Evolutionary conservation across 257 asterid species (phyloP).

Genomic region (Fraxinus pennsylvanica): DNA sequence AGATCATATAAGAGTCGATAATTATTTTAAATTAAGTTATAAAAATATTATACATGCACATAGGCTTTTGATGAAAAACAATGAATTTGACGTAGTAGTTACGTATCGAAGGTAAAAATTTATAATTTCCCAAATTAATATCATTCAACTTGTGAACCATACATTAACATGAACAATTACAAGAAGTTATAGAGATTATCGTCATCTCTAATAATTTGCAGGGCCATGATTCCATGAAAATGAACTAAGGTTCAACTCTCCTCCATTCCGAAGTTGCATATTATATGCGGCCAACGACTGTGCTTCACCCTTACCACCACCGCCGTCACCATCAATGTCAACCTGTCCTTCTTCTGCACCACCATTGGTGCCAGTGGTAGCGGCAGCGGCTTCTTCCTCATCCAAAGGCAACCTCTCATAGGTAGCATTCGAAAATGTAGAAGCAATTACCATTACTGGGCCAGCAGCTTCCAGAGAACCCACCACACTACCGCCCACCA

Average conservation of each 20-base stretch:
- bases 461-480: constrained; percentile 22
- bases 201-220: background rate
- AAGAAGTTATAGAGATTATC: background rate
- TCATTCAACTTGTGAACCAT: background rate
- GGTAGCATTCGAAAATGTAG: constrained; percentile 16
- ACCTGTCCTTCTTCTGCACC: background rate
- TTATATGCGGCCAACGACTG: background rate
- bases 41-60: too few relatives aligned
- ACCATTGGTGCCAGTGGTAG: background rate
- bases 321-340: background rate
- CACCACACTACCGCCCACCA: constrained; percentile 26
- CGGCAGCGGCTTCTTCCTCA: background rate
- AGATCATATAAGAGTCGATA: too few relatives aligned
- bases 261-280: background rate
- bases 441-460: constrained; percentile 26
- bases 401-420: constrained; percentile 22
- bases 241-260: background rate
- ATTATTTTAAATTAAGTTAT: too few relatives aligned
- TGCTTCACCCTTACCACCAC: background rate
- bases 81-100: too few relatives aligned
- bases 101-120: too few relatives aligned
- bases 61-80: too few relatives aligned
- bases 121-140: background rate
- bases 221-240: background rate
- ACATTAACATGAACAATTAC: background rate